A percentile compares a stretch with the other conserved stretches of the same genome.
Evolutionary conservation across 139 green algal species (phyloP).

Genomic region (Micromonas commoda): DNA sequence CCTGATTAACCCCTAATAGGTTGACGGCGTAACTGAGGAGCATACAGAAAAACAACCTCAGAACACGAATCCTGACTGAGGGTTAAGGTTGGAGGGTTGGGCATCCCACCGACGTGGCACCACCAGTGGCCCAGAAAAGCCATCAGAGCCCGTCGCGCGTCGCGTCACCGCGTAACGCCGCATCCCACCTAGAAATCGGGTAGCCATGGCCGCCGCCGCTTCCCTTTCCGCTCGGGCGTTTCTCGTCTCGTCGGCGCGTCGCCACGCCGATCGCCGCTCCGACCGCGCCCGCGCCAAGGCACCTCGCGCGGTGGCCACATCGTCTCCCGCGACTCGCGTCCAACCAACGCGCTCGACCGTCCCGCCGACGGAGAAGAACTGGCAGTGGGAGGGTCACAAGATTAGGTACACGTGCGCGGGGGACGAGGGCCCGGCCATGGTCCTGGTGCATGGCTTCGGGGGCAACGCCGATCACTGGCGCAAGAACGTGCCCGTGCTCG

Average conservation of each 20-base stretch:
- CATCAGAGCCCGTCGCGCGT: too few species aligned
- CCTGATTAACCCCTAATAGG: too few species aligned
- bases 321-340: too few species aligned
- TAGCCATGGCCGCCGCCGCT: background rate
- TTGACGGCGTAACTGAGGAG: too few species aligned
- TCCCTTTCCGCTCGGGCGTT: background rate
- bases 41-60: too few species aligned
- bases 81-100: too few species aligned
- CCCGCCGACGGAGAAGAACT: slow-evolving; percentile 44
- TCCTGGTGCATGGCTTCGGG: slow-evolving; percentile 89
- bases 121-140: too few species aligned
- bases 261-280: background rate
- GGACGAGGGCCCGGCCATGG: slow-evolving; percentile 36
- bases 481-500: slow-evolving; percentile 75
- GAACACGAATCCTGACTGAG: too few species aligned
- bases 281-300: background rate
- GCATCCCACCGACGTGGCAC: too few species aligned
- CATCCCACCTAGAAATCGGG: too few species aligned
- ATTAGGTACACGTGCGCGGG: slow-evolving; percentile 76
- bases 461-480: slow-evolving; percentile 70
- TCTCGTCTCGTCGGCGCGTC: background rate
- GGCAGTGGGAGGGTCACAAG: slow-evolving; percentile 65
- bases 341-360: background rate
- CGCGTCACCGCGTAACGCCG: too few species aligned
- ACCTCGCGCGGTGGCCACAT: background rate